phyloP scores from a whole-genome alignment of 1,284 basidiomycete genomes.

The Violaceomyces palustris region DNA sequence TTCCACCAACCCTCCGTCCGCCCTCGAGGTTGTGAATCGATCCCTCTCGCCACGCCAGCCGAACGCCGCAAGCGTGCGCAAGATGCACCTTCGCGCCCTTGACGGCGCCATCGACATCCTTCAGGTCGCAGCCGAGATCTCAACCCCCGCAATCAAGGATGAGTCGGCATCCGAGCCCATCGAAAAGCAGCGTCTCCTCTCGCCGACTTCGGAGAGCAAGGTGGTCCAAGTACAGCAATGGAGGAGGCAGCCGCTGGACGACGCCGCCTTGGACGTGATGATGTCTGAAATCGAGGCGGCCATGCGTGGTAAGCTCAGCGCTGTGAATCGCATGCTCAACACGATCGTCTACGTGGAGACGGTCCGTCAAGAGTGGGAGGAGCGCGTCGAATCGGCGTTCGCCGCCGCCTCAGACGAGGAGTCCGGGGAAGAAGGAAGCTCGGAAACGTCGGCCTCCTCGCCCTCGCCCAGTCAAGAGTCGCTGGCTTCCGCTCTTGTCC shows the following conservation, averaged over 20 bases:
- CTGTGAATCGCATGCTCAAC: constrained; percentile 92
- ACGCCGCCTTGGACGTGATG: constrained; percentile 74
- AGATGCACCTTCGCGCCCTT: constrained; percentile 62
- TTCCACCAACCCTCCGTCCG: constrained; percentile 50
- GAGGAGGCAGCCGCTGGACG: constrained; percentile 55
- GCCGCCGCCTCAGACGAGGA: constrained; percentile 54
- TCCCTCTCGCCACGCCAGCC: constrained; percentile 35
- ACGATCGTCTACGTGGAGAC: constrained; percentile 96
- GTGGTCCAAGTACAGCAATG: constrained; percentile 40
- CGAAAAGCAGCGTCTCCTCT: constrained; percentile 82
- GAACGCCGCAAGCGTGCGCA: constrained; percentile 33
- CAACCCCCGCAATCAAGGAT: constrained; percentile 82
- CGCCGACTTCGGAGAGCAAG: constrained; percentile 54
- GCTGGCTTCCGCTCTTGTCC: no score
- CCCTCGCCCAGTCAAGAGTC: no score
- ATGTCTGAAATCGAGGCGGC: constrained; percentile 79
- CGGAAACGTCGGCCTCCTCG: constrained; percentile 10
- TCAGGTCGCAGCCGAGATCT: constrained; percentile 72
- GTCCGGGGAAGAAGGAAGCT: constrained; percentile 12
- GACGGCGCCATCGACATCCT: constrained; percentile 81
- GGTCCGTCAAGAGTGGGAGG: constrained; percentile 94
- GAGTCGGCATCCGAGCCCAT: constrained; percentile 72
- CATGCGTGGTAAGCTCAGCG: constrained; percentile 88
- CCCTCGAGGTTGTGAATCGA: constrained; percentile 42
- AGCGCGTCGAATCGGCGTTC: constrained; percentile 68